A percentile compares a stretch with the other conserved stretches of the same genome.
Evolutionary conservation across 75 land plant genomes (phyloP).

Genomic region (Azolla pinnata): DNA sequence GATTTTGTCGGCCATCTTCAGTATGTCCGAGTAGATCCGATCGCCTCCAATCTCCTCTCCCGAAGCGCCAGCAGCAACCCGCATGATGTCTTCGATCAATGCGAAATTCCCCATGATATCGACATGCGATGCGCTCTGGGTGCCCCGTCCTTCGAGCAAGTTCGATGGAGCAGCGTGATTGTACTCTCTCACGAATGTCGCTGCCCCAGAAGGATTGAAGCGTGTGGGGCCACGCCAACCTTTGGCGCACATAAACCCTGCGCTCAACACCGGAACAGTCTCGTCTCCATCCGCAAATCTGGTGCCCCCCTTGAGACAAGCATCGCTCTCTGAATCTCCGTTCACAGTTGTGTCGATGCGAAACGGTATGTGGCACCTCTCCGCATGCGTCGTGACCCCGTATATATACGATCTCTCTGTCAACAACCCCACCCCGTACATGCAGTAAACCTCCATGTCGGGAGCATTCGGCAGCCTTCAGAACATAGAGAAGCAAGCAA

Average conservation of each 20-base stretch:
- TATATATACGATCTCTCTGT: constrained; percentile 83
- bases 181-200: constrained; percentile 61
- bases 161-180: constrained; percentile 66
- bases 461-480: constrained; percentile 80
- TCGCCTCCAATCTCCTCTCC: constrained; percentile 74
- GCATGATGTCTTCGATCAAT: constrained; percentile 69
- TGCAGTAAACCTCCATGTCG: constrained; percentile 67
- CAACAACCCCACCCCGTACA: constrained; percentile 86
- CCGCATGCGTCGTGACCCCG: constrained; percentile 44
- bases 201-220: constrained; percentile 67
- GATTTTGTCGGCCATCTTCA: constrained; percentile 61
- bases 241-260: constrained; percentile 89
- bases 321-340: constrained; percentile 23
- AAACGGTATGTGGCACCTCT: constrained; percentile 60
- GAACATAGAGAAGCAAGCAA: no score
- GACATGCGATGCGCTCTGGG: constrained; percentile 76
- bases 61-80: constrained; percentile 81
- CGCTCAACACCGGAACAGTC: constrained; percentile 70
- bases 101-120: constrained; percentile 88
- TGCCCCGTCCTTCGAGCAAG: constrained; percentile 70
- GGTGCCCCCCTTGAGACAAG: constrained; percentile 63
- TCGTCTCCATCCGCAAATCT: constrained; percentile 73
- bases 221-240: constrained; percentile 77
- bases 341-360: constrained; percentile 60
- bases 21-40: constrained; percentile 48